Evolutionary conservation across 2,329 filamentous ascomycete genomes (phyloP).

Genomic region (Bipolaris victoriae): DNA sequence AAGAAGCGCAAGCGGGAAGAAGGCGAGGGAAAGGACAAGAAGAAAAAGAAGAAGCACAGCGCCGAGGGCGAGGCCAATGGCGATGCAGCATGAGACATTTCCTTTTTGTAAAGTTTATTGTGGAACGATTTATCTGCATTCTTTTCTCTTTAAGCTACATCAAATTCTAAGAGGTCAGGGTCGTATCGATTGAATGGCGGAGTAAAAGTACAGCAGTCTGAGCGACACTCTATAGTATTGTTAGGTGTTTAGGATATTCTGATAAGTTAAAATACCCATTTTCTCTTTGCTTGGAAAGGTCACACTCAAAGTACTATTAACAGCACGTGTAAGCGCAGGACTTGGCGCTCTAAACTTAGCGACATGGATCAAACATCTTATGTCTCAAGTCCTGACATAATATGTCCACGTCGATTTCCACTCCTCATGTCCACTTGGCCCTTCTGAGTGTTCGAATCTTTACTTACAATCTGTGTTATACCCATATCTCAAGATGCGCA

Average conservation of each 20-base stretch:
- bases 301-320: background rate
- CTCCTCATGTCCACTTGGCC: background rate
- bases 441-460: background rate
- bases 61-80: constrained; percentile 38
- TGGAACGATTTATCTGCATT: background rate
- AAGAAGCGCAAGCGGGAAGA: constrained; percentile 52
- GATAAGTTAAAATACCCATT: constrained; percentile 26
- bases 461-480: background rate
- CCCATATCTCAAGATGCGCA: background rate
- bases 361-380: constrained; percentile 19
- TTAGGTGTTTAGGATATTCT: constrained; percentile 32
- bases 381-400: constrained; percentile 23
- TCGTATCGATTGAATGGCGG: background rate
- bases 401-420: background rate
- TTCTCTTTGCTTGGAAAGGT: constrained; percentile 10
- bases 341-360: constrained; percentile 23
- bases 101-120: background rate
- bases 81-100: constrained; percentile 23
- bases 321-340: constrained; percentile 13
- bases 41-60: constrained; percentile 49
- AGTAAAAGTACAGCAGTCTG: constrained; percentile 1
- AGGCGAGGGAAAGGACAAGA: constrained; percentile 59
- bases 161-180: background rate
- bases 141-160: background rate
- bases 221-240: constrained; percentile 24